Evolutionary conservation across 108 stramenopile species (phyloP).

Genomic region (Chaetoceros muelleri): DNA sequence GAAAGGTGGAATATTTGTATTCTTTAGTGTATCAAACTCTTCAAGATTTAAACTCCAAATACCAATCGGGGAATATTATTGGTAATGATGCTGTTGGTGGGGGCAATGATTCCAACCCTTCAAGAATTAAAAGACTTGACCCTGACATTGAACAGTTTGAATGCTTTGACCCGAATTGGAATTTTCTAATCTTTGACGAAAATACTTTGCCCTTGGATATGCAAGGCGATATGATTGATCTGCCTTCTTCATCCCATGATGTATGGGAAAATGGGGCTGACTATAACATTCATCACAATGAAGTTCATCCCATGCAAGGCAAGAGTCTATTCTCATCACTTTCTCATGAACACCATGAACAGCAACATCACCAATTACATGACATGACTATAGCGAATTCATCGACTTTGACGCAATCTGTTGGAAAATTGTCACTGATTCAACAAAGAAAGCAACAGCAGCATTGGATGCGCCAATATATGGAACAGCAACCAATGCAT

Average conservation of each 20-base stretch:
- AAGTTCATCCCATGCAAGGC: constrained; percentile 4
- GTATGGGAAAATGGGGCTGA: neutral
- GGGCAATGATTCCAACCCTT: constrained; percentile 5
- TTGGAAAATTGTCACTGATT: neutral
- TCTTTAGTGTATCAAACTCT: constrained; percentile 73
- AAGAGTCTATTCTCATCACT: no score
- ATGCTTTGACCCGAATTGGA: constrained; percentile 53
- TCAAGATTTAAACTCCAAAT: constrained; percentile 38
- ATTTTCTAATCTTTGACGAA: constrained; percentile 83
- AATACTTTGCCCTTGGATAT: constrained; percentile 79
- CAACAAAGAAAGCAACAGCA: no score
- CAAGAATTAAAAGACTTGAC: constrained; percentile 26
- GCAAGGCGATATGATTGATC: constrained; percentile 32
- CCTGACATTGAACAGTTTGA: constrained; percentile 53
- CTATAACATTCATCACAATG: neutral
- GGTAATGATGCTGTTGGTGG: no score
- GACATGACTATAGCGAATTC: neutral
- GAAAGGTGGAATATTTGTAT: constrained; percentile 95
- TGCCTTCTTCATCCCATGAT: constrained; percentile 7
- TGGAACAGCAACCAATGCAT: no score
- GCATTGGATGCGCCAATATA: no score
- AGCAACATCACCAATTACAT: neutral
- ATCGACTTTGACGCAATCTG: neutral
- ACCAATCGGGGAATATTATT: constrained; percentile 6
- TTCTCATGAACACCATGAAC: no score